phyloP scores from a whole-genome alignment of 2,329 filamentous ascomycete species.

The Cercospora janseana region DNA sequence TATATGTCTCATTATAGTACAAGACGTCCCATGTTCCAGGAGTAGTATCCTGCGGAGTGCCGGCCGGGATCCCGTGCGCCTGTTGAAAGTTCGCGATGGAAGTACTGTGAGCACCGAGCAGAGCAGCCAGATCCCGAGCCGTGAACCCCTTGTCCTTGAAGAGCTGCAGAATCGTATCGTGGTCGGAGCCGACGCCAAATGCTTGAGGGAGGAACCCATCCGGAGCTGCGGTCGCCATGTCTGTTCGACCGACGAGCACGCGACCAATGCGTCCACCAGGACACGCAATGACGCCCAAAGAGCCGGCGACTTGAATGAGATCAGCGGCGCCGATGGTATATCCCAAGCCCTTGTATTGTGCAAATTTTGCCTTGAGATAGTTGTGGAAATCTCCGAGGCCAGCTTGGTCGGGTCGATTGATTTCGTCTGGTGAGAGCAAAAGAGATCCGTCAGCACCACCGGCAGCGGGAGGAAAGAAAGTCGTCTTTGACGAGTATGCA shows the following conservation, averaged over 20 bases:
- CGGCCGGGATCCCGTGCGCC: slow-evolving; percentile 32
- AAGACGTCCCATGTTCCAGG: slow-evolving; percentile 52
- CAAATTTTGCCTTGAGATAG: slow-evolving; percentile 44
- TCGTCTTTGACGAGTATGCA: slow-evolving; percentile 25
- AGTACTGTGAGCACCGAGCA: slow-evolving; percentile 55
- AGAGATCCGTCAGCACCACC: slow-evolving; percentile 46
- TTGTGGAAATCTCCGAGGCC: slow-evolving; percentile 47
- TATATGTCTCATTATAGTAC: slow-evolving; percentile 47
- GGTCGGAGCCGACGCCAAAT: slow-evolving; percentile 38
- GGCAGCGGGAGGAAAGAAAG: slow-evolving; percentile 30
- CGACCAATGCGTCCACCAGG: slow-evolving; percentile 53
- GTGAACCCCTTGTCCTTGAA: slow-evolving; percentile 54
- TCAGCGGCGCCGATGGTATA: slow-evolving; percentile 52
- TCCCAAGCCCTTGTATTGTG: slow-evolving; percentile 21
- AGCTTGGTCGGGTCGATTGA: slow-evolving; percentile 42
- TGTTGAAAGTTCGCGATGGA: slow-evolving; percentile 46
- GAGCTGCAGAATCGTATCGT: slow-evolving; percentile 45
- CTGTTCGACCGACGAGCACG: slow-evolving; percentile 52
- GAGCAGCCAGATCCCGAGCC: slow-evolving; percentile 52
- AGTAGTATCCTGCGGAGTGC: slow-evolving; percentile 49
- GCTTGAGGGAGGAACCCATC: slow-evolving; percentile 49
- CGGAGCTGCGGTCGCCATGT: slow-evolving; percentile 44
- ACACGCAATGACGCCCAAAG: slow-evolving; percentile 50
- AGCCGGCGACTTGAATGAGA: slow-evolving; percentile 52
- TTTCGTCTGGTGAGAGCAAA: slow-evolving; percentile 40